Percentiles rank a stretch among this genome's conserved stretches.
These are phyloP conservation scores for Capronia coronata DNA, from an alignment of 2,329 filamentous ascomycete genomes.

Conservation along the genomic window DNA sequence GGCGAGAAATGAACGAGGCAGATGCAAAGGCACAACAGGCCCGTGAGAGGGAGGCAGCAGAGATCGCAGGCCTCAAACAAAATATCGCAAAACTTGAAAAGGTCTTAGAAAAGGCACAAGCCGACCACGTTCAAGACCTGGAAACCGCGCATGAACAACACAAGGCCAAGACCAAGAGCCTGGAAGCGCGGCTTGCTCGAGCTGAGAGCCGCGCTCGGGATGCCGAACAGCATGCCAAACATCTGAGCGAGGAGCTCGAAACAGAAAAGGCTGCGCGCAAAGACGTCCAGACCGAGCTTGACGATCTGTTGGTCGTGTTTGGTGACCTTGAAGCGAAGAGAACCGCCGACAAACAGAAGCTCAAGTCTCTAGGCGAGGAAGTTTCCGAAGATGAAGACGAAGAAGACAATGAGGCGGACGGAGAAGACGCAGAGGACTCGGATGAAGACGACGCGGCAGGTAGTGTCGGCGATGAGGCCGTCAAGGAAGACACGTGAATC, in stretches of 20 bases:
- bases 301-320: conserved; percentile 76
- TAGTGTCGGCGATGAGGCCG: neutral
- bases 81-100: conserved; percentile 55
- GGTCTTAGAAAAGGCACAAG: conserved; percentile 47
- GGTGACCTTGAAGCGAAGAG: conserved; percentile 73
- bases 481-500: neutral
- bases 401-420: conserved; percentile 52
- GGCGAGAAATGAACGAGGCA: conserved; percentile 30
- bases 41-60: conserved; percentile 48
- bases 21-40: conserved; percentile 36
- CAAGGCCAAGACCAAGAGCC: conserved; percentile 36
- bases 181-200: conserved; percentile 48
- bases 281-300: conserved; percentile 63
- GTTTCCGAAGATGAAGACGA: conserved; percentile 73
- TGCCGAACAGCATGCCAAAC: conserved; percentile 26
- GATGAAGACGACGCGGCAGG: neutral
- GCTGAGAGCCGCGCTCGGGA: conserved; percentile 37
- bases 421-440: conserved; percentile 44
- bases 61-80: conserved; percentile 57
- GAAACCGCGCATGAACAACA: conserved; percentile 51
- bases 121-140: conserved; percentile 55
- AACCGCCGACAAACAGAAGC: conserved; percentile 60
- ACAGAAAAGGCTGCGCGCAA: conserved; percentile 56
- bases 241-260: conserved; percentile 30
- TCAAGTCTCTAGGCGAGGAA: conserved; percentile 60